Base-by-base conservation (phyloP, 192 early-diverging fungal genomes). In the Obelidium mucronatum region DNA sequence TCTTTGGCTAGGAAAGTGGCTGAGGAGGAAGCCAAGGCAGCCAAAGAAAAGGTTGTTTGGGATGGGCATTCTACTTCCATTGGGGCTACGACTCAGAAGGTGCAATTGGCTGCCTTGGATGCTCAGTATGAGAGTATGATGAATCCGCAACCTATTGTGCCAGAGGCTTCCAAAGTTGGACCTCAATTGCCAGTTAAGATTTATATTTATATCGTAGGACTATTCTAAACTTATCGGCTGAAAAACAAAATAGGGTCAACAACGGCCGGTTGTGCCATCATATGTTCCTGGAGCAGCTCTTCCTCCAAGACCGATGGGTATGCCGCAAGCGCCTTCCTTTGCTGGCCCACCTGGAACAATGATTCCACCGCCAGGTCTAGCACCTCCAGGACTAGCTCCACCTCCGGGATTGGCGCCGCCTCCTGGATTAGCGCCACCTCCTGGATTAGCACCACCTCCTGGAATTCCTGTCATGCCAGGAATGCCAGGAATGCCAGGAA, bases 1-100 rank as follows among this genome's bases (percentile, higher is more conserved):
- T 22, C n/a, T 28, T 33, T 28, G 2, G 37, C 34, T 34, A 26
- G 59, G 26, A 73, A 78, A 53, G 80, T 1, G 76, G 62, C 33
- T 26, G 70, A 88, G 58, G 86, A 89, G 51, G 76, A 82, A 24
- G 86, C 81, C 67, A 81, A 79, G 35, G 79, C 74, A 34, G 82
- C 85, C 31, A 83, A 84, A 73, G 85, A 88, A 34, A 89, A 89
- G 66, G 92, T 93, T 62, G 85, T 91, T 34, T 97, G 96, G 96
- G 97, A 97, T 85, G 95, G 96, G 0, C 94, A 95, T 34, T 90
- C 93, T 3, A 89, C 93, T 0, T 87, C 91, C 1, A 94, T 93
- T 33, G 87, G 84, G 6, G 80, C 86, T 8, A 92, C 92, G 17
- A 85, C 89, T 15, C 88, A 91, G 5, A 87, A 85, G 30, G 87